These are phyloP conservation scores for Cadophora gregata DNA, from an alignment of 2,329 filamentous ascomycete genomes.

Conservation along the genomic window DNA sequence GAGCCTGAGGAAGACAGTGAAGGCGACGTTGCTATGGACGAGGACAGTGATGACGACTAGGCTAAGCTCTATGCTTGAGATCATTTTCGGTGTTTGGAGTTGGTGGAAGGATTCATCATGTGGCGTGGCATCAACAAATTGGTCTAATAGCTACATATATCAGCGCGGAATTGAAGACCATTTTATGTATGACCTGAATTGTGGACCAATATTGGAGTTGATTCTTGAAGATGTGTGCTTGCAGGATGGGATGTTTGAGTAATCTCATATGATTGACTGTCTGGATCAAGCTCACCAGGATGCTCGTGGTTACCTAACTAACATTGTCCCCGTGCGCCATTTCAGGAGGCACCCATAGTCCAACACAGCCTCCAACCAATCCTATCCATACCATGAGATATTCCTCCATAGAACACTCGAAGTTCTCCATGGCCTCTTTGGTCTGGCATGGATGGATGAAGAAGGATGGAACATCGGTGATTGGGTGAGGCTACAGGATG, in stretches of 20 bases:
- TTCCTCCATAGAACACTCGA: slow-evolving; percentile 63
- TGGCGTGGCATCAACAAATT: slow-evolving; percentile 15
- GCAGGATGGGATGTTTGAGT: neutral
- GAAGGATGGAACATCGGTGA: slow-evolving; percentile 78
- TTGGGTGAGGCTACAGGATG: slow-evolving; percentile 64
- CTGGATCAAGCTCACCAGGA: neutral
- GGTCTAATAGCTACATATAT: slow-evolving; percentile 24
- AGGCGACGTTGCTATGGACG: slow-evolving; percentile 65
- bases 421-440: slow-evolving; percentile 75
- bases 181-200: slow-evolving; percentile 4
- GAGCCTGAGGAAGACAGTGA: slow-evolving; percentile 77
- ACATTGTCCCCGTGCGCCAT: slow-evolving; percentile 52
- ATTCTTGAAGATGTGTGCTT: neutral
- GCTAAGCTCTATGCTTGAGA: slow-evolving; percentile 17
- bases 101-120: slow-evolving; percentile 18
- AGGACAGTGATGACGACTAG: slow-evolving; percentile 52
- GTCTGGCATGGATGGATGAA: slow-evolving; percentile 95
- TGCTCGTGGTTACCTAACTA: neutral
- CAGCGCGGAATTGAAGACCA: slow-evolving; percentile 3
- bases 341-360: slow-evolving; percentile 76
- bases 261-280: neutral
- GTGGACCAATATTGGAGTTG: neutral
- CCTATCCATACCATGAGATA: slow-evolving; percentile 92
- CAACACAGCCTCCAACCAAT: slow-evolving; percentile 80
- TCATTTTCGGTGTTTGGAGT: slow-evolving; percentile 37